Conservation (phyloP, 352 stramenopile genomes). For the Salisapilia sapeloensis region DNA sequence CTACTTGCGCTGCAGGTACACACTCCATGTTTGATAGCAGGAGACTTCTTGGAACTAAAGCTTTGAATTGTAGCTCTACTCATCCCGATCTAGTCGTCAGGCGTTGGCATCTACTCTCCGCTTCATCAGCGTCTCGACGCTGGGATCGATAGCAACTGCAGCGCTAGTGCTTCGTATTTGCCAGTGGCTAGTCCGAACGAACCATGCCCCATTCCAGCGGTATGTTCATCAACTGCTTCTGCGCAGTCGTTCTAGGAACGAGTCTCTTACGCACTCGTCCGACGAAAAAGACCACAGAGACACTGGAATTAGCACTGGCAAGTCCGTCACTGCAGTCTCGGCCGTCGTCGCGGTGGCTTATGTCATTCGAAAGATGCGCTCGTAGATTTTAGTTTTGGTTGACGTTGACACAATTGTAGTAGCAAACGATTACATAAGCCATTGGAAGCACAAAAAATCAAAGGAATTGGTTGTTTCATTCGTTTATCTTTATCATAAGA, state of each 20-base stretch:
- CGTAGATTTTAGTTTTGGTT: no score
- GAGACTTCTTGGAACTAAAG: not conserved
- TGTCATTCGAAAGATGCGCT: slow-evolving; percentile 12
- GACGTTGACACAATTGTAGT: no score
- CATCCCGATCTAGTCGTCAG: slow-evolving; percentile 36
- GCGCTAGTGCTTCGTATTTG: slow-evolving; percentile 29
- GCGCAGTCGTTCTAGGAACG: slow-evolving; percentile 8
- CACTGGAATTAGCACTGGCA: slow-evolving; percentile 8
- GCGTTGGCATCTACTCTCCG: slow-evolving; percentile 39
- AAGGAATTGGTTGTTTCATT: no score
- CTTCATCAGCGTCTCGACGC: slow-evolving; percentile 29
- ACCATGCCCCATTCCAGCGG: slow-evolving; percentile 12
- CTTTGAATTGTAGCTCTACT: slow-evolving; percentile 25
- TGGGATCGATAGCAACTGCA: slow-evolving; percentile 49
- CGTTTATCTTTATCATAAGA: no score
- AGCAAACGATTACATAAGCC: no score
- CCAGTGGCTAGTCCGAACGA: slow-evolving; percentile 20
- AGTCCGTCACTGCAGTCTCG: slow-evolving; percentile 13
- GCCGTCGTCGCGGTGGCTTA: slow-evolving; percentile 11
- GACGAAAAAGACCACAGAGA: slow-evolving; percentile 6
- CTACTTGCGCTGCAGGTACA: slow-evolving; percentile 49
- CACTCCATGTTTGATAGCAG: not conserved
- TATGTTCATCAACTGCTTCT: slow-evolving; percentile 22
- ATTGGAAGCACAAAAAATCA: no score
- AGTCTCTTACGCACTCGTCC: not conserved